Conservation (phyloP, 2,329 filamentous ascomycete species). For the Grosmannia clavigera region DNA sequence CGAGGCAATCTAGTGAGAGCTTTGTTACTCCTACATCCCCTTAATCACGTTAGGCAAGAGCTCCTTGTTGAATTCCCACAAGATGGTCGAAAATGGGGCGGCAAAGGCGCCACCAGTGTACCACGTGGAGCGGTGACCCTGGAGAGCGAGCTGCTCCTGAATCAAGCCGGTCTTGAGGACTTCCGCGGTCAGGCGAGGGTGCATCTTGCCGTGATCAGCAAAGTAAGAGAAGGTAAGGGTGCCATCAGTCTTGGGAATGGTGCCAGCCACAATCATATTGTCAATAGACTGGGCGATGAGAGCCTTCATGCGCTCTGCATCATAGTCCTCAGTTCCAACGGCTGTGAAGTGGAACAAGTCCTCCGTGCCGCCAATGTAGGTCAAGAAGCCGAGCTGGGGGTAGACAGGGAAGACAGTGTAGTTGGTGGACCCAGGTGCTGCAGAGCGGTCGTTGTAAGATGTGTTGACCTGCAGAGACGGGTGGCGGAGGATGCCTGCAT, state of each 20-base stretch:
- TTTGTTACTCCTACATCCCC: background rate
- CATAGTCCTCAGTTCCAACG: conserved; percentile 15
- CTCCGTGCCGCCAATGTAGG: conserved; percentile 18
- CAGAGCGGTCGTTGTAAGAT: conserved; percentile 13
- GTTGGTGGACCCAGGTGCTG: conserved; percentile 11
- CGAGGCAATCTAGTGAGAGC: no score
- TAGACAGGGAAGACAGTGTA: conserved; percentile 15
- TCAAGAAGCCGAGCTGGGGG: conserved; percentile 16
- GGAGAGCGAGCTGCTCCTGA: conserved; percentile 25
- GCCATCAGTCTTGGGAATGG: conserved; percentile 12
- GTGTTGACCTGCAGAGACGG: conserved; percentile 13
- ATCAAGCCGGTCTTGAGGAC: conserved; percentile 28
- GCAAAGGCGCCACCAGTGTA: conserved; percentile 30
- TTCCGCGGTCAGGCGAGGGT: conserved; percentile 19
- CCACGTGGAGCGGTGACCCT: conserved; percentile 30
- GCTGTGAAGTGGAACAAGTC: conserved; percentile 20
- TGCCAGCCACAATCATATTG: conserved; percentile 11
- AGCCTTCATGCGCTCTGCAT: conserved; percentile 12
- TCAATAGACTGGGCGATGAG: conserved; percentile 13
- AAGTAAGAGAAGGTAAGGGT: conserved; percentile 21
- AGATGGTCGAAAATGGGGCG: conserved; percentile 19
- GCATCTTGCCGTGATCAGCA: conserved; percentile 24
- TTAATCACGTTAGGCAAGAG: conserved; percentile 9
- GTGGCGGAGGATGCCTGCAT: conserved; percentile 16
- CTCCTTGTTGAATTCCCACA: conserved; percentile 22